Percentiles rank a stretch among this genome's conserved stretches.
Evolutionary conservation across 768 basidiomycete species (phyloP).

Genomic region (Boletus pseudo-olivaceus): DNA sequence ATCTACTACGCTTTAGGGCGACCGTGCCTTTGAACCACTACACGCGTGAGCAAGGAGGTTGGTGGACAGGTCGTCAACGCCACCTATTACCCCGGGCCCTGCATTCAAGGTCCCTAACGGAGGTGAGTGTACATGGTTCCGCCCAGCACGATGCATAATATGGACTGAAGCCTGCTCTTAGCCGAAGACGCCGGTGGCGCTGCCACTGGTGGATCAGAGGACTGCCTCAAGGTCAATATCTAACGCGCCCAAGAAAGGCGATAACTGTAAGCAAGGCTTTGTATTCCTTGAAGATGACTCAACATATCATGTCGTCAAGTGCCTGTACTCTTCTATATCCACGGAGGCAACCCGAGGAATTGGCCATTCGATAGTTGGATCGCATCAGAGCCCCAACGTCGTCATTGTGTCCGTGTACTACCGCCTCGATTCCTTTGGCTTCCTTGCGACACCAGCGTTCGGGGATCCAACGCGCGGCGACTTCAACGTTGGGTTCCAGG

Average conservation of each 20-base stretch:
- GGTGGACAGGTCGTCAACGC: slow-evolving; percentile 46
- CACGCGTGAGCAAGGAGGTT: slow-evolving; percentile 36
- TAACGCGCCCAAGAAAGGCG: slow-evolving; percentile 53
- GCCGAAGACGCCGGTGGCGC: slow-evolving; percentile 58
- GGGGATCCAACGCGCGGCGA: slow-evolving; percentile 39
- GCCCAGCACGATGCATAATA: background rate
- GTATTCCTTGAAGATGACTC: background rate
- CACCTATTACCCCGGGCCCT: slow-evolving; percentile 52
- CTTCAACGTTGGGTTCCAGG: slow-evolving; percentile 52
- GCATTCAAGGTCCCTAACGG: slow-evolving; percentile 57
- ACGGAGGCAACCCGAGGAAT: slow-evolving; percentile 54
- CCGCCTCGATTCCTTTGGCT: slow-evolving; percentile 60
- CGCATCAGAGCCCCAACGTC: slow-evolving; percentile 56
- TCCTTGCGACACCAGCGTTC: slow-evolving; percentile 52
- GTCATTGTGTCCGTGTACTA: slow-evolving; percentile 67
- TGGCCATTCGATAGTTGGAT: slow-evolving; percentile 70
- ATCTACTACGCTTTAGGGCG: slow-evolving; percentile 40
- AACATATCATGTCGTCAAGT: slow-evolving; percentile 16
- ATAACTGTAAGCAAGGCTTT: slow-evolving; percentile 39
- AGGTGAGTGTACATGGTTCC: slow-evolving; percentile 26
- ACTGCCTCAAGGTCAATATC: slow-evolving; percentile 65
- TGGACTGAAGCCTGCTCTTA: slow-evolving; percentile 16
- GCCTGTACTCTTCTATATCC: slow-evolving; percentile 41
- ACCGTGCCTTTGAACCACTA: slow-evolving; percentile 50
- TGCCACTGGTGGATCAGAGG: slow-evolving; percentile 64